Base-by-base conservation (phyloP, 176 grass and related monocot species). In the Eleusine coracana region DNA sequence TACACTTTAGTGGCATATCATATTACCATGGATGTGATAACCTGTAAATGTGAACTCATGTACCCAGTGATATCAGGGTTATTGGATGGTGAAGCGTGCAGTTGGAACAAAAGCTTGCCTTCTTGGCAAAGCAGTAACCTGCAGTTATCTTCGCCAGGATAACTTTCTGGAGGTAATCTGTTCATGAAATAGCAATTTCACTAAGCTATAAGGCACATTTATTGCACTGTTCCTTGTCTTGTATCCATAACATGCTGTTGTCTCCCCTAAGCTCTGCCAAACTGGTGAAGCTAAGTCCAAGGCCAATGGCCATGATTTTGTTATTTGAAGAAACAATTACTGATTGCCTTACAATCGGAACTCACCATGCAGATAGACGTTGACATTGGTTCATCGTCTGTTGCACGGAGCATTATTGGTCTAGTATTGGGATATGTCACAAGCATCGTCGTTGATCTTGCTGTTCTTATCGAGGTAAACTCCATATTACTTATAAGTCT, bases 31-130 rank as follows among this genome's bases (percentile, higher is more conserved):
- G 60, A 55, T 68, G 52, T 23, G 50, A 64, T 60, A 36, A 80
- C 84, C n/a, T 81, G 42, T 81, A 66, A 21, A 80, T 84, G 23
- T 84, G 16, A 59, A 76, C 80, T 86, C 39, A 66, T 79, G 27
- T 49, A 36, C 8, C 6, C 28, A 76, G 49, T 72, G 40, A 55
- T 79, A 15, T 83, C 63, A 98, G 96, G 92, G 96, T 50, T 98
- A 98, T 86, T 98, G 96, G 96, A 98, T 98, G 92, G 92, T 98
- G 71, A 98, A 98, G 37, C 90, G 96, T 48, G 96, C 96, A 20
- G 96, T 98, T 52, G 96, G 96, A 83, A 95, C 96, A 5, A 98
- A 92, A 90, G 96, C 96, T 85, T 98, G 96, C 81, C 91, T 98
- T 77, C 83, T 98, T 31, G 96, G 96, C 29, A 98, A 98, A 90